These are phyloP conservation scores for Grifola frondosa DNA, from an alignment of 1,284 basidiomycete species.

Conservation along the genomic window DNA sequence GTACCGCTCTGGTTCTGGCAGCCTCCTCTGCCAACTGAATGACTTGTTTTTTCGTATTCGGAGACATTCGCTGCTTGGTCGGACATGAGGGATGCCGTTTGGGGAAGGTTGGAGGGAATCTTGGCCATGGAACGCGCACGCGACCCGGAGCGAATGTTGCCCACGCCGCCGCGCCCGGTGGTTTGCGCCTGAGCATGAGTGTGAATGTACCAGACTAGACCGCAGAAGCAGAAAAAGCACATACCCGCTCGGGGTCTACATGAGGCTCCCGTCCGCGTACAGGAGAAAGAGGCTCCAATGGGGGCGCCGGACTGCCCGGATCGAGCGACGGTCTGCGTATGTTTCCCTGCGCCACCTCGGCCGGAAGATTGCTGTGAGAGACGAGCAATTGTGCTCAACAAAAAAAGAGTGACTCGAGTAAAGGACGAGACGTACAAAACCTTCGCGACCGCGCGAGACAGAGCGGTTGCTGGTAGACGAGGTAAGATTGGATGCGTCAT, in stretches of 20 bases:
- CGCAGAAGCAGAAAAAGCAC: slow-evolving; percentile 10
- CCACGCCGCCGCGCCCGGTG: slow-evolving; percentile 74
- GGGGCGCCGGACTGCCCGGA: slow-evolving; percentile 35
- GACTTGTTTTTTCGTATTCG: slow-evolving; percentile 45
- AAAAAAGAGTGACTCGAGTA: background rate
- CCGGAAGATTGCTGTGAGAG: slow-evolving; percentile 53
- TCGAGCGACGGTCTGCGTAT: slow-evolving; percentile 49
- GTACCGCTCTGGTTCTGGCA: slow-evolving; percentile 35
- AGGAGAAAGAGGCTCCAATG: slow-evolving; percentile 34
- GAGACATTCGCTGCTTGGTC: slow-evolving; percentile 25
- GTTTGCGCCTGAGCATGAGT: slow-evolving; percentile 45
- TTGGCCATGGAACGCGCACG: slow-evolving; percentile 42
- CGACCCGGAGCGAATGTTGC: slow-evolving; percentile 76
- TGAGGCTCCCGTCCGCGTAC: slow-evolving; percentile 59
- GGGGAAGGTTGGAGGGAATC: slow-evolving; percentile 25
- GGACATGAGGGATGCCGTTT: slow-evolving; percentile 32
- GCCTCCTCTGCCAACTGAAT: slow-evolving; percentile 42
- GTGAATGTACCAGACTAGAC: slow-evolving; percentile 5
- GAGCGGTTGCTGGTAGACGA: slow-evolving; percentile 23
- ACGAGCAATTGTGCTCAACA: background rate
- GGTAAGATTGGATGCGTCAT: slow-evolving; percentile 7
- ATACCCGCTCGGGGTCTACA: slow-evolving; percentile 34
- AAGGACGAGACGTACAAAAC: slow-evolving; percentile 23
- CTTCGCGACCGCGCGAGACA: slow-evolving; percentile 31
- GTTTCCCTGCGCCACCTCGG: slow-evolving; percentile 68